Base-by-base conservation (phyloP, 2,329 filamentous ascomycete species). In the Anthostomella pinea region DNA sequence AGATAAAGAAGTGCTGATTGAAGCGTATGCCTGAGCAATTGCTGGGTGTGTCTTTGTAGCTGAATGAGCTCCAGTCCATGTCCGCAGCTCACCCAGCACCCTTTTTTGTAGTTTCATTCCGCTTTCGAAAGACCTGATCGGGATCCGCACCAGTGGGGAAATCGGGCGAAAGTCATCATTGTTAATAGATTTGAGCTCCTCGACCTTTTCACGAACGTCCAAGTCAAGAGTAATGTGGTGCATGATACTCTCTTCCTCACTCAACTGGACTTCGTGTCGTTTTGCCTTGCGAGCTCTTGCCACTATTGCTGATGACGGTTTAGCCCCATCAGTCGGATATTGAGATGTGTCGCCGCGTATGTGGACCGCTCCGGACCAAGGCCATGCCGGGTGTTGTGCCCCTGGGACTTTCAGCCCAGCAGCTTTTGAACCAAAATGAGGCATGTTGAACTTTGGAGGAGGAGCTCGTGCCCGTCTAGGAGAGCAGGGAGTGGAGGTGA, bases 381-480 rank as follows among this genome's bases (percentile, higher is more conserved):
- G 87, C 83, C 86, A 93, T n/a, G 78, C 69, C 3, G 86, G 76
- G 35, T 85, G 71, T 44, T 69, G 66, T 7, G 81, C 71, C 3
- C 84, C 85, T 0, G 81, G 78, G n/a, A 83, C 69, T 51, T 78
- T 87, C 4, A 78, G 53, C 0, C 65, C 67, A 3, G 59, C 51
- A 4, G 67, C 65, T 36, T 63, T 71, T 17, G 59, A 52, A 3
- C 73, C 70, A 41, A 75, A 71, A 9, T 65, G 62, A 0, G 68
- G 64, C 11, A 64, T 39, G 14, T 60, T 62, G 10, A 52, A 58
- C 3, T 60, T 41, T 1, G 51, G 36, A 3, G 60, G 59, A 2
- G 46, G 32, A 7, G 54, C 48, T 7, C 63, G 64, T 19, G 51
- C 35, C 32, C 66, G 71, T 33, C 60, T 70, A 0, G 75, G 71